Base-by-base conservation (phyloP, 768 basidiomycete species). In the Holtermannia corniformis region DNA sequence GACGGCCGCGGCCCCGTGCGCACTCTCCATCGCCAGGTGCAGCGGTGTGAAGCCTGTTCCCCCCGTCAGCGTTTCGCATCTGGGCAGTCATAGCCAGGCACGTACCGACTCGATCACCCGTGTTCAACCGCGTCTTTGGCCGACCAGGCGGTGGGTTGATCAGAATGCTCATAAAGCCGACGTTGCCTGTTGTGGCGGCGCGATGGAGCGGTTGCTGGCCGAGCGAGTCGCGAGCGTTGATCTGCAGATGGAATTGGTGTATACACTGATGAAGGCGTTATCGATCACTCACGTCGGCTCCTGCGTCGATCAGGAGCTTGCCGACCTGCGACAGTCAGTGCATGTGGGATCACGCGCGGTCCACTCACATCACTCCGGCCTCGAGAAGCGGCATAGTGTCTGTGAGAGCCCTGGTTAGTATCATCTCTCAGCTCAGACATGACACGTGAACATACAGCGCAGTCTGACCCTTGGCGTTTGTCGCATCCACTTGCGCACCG, bases 1-100 rank as follows among this genome's bases (percentile, higher is more conserved):
- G 1, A 90, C 86, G 10, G 93, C 93, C 14, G 83, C 86, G 67
- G 89, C 84, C 13, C 87, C 93, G 67, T 96, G 87, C 16, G 84
- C 93, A 50, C 87, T 90, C 64, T 99, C 93, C 84, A 99, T 86
- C 16, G 93, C 92, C 26, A 99, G 81, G 77, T 99, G 95, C 32
- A 99, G 75, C 1, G 95, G 90, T 1, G 95, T 96, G 67, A 96
- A 95, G 47, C 93, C 92, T 87, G 64, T 49, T 3, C n/a, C n/a
- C 26, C 5, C 13, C 21, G 40, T 52, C 47, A 53, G 51, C 61
- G 62, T 43, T 46, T 54, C 24, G 52, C 53, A 51, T 57, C 12
- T 21, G 32, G n/a, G 7, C 19, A 20, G 21, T 13, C 24, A 47
- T n/a, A 13, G 22, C 7, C 20, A 20, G 3, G 37, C 44, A 52